phyloP scores from a whole-genome alignment of 2,329 filamentous ascomycete species.

The Stemphylium beticola region DNA sequence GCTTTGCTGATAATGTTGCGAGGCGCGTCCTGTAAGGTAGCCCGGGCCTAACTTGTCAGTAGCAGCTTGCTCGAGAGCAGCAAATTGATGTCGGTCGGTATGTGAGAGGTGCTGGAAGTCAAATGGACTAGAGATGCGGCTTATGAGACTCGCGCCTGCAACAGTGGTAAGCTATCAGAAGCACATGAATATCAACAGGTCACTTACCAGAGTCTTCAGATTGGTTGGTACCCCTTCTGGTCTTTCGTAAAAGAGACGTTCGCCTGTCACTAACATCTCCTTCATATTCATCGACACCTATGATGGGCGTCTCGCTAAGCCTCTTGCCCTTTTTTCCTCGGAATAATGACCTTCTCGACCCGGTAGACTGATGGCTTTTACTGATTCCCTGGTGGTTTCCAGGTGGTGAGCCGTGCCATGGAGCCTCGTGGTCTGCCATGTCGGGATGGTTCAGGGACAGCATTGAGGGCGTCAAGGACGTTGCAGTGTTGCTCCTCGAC shows the following conservation, averaged over 20 bases:
- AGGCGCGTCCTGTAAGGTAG: constrained; percentile 60
- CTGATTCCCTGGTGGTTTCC: constrained; percentile 27
- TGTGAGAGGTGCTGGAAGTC: constrained; percentile 70
- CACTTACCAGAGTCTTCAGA: constrained; percentile 37
- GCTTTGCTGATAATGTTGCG: constrained; percentile 57
- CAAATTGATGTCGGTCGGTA: constrained; percentile 62
- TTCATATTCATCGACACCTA: constrained; percentile 29
- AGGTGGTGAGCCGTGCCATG: constrained; percentile 34
- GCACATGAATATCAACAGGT: not conserved
- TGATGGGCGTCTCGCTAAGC: constrained; percentile 39
- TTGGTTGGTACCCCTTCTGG: constrained; percentile 29
- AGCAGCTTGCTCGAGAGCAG: constrained; percentile 58
- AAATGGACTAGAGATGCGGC: constrained; percentile 65
- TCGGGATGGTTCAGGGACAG: constrained; percentile 29
- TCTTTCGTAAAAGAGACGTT: constrained; percentile 43
- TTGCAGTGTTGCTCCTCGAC: constrained; percentile 47
- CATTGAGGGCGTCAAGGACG: constrained; percentile 41
- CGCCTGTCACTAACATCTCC: constrained; percentile 36
- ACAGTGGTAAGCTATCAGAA: constrained; percentile 13
- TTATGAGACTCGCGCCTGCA: constrained; percentile 35
- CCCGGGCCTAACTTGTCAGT: constrained; percentile 46
- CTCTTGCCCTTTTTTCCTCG: constrained; percentile 45
- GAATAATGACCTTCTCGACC: constrained; percentile 40
- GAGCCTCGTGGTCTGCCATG: constrained; percentile 30
- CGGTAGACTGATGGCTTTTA: constrained; percentile 27